phyloP scores from a whole-genome alignment of 2,329 filamentous ascomycete genomes.

The Alternaria sp. region DNA sequence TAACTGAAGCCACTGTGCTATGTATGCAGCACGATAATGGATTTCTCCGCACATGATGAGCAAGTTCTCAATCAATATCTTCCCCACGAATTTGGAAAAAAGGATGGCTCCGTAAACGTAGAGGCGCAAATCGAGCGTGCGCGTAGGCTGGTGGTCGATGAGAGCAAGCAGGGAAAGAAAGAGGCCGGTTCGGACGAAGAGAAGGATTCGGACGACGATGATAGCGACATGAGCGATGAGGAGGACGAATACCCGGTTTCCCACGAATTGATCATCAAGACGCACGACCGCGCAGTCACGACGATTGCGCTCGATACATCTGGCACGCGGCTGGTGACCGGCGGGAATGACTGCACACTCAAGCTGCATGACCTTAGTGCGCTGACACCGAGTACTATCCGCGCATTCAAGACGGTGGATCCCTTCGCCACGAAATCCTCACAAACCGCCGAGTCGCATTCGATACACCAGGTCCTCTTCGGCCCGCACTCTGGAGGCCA shows the following conservation, averaged over 20 bases:
- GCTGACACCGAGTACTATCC: slow-evolving; percentile 93
- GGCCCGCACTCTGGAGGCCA: slow-evolving; percentile 80
- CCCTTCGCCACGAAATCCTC: slow-evolving; percentile 79
- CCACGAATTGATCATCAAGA: slow-evolving; percentile 91
- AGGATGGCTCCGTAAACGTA: slow-evolving; percentile 75
- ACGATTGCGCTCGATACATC: slow-evolving; percentile 84
- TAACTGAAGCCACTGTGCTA: slow-evolving; percentile 16
- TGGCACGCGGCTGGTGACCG: slow-evolving; percentile 85
- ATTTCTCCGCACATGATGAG: slow-evolving; percentile 57
- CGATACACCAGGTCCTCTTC: slow-evolving; percentile 86
- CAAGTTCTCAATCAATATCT: slow-evolving; percentile 80
- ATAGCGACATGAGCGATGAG: slow-evolving; percentile 69
- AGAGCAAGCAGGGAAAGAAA: slow-evolving; percentile 41
- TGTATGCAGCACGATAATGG: slow-evolving; percentile 27
- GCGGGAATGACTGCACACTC: slow-evolving; percentile 86
- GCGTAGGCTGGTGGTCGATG: slow-evolving; percentile 65
- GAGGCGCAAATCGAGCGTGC: slow-evolving; percentile 82
- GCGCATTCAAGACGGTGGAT: slow-evolving; percentile 91
- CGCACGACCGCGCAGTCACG: slow-evolving; percentile 87
- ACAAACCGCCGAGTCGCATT: slow-evolving; percentile 80
- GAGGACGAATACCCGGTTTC: slow-evolving; percentile 92
- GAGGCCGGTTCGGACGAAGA: slow-evolving; percentile 44
- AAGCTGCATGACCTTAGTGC: slow-evolving; percentile 95
- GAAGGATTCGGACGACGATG: slow-evolving; percentile 56
- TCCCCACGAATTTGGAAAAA: slow-evolving; percentile 85